Conservation (phyloP, 2,329 filamentous ascomycete species). For the Aplosporella prunicola region DNA sequence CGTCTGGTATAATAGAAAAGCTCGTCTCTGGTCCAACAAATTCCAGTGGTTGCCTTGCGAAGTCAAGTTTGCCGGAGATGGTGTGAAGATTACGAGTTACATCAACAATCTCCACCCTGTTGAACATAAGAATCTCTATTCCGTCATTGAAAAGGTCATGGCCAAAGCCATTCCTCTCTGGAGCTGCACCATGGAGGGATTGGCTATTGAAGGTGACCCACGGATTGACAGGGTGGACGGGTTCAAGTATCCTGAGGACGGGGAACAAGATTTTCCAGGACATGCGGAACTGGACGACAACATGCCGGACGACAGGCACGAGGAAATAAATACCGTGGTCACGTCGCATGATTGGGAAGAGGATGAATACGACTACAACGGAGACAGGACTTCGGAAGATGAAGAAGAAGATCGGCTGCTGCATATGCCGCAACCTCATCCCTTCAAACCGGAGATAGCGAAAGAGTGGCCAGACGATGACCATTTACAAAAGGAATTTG, state of each 20-base stretch:
- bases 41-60: slow-evolving; percentile 45
- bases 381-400: neutral
- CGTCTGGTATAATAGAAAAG: neutral
- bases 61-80: slow-evolving; percentile 29
- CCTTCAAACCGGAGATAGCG: neutral
- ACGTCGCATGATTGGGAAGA: too few relatives aligned
- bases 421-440: neutral
- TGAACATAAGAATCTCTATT: slow-evolving; percentile 31
- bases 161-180: slow-evolving; percentile 36
- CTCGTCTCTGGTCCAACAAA: slow-evolving; percentile 17
- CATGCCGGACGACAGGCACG: too few relatives aligned
- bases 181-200: slow-evolving; percentile 31
- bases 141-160: slow-evolving; percentile 35
- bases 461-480: neutral
- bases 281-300: too few relatives aligned
- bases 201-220: slow-evolving; percentile 11
- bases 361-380: neutral
- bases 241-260: too few relatives aligned
- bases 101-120: slow-evolving; percentile 44
- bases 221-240: neutral
- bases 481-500: slow-evolving; percentile 25
- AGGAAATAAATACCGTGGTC: too few relatives aligned
- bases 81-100: slow-evolving; percentile 37
- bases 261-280: too few relatives aligned
- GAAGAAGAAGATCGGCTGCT: slow-evolving; percentile 1